Evolutionary conservation across 75 land plant species (phyloP).

Genomic region (Chamaecyparis obtusa): DNA sequence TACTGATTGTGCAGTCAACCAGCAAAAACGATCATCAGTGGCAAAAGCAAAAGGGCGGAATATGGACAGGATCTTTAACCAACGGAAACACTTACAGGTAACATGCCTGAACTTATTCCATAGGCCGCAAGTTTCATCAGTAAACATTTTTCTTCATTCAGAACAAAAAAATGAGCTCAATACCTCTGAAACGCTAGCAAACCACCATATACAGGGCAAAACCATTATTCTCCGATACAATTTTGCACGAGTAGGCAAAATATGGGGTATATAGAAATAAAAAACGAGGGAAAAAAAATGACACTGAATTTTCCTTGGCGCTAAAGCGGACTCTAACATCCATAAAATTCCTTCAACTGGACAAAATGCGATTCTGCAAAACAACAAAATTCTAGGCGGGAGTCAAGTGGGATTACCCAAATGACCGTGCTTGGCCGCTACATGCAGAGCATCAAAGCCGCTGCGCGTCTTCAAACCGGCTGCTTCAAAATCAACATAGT

Average conservation of each 20-base stretch:
- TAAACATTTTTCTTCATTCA: not conserved
- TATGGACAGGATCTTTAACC: not conserved
- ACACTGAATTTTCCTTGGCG: not conserved
- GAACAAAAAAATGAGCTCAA: too few relatives aligned
- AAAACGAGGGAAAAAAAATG: not conserved
- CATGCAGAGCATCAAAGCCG: slow-evolving; percentile 55
- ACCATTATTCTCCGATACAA: not conserved
- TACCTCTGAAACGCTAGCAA: not conserved
- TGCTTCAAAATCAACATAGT: slow-evolving; percentile 38
- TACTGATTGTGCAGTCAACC: not conserved
- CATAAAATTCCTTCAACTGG: not conserved
- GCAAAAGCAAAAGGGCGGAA: not conserved
- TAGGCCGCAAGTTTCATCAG: not conserved
- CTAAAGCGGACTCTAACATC: not conserved
- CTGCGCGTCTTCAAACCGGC: slow-evolving; percentile 42
- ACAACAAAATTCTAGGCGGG: not conserved
- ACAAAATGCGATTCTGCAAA: not conserved
- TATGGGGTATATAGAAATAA: not conserved
- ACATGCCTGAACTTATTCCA: not conserved
- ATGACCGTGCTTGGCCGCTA: slow-evolving; percentile 48
- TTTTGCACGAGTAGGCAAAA: not conserved
- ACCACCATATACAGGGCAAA: not conserved
- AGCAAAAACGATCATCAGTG: not conserved
- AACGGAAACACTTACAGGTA: not conserved
- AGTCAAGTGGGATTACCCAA: slow-evolving; percentile 30